phyloP scores from a whole-genome alignment of 2,329 filamentous ascomycete species.

The Chrysoporthe deuterocubensis region DNA sequence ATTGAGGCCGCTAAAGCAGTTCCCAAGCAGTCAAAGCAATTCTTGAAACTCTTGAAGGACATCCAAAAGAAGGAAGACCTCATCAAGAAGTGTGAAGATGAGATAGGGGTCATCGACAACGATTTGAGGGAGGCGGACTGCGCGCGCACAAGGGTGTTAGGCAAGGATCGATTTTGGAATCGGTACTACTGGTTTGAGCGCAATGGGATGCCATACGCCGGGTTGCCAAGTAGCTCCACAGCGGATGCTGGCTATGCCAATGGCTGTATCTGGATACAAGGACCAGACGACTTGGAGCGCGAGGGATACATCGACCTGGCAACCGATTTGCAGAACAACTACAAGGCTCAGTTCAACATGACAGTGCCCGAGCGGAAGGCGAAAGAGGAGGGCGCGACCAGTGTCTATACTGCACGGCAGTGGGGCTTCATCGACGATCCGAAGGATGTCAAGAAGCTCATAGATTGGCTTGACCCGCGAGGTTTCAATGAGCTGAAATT shows the following conservation, averaged over 20 bases:
- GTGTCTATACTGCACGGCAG: constrained; percentile 74
- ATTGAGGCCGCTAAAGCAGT: constrained; percentile 67
- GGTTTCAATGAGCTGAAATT: constrained; percentile 86
- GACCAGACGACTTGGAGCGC: constrained; percentile 85
- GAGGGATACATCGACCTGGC: constrained; percentile 83
- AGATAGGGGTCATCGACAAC: constrained; percentile 85
- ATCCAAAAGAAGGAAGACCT: constrained; percentile 85
- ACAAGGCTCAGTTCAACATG: constrained; percentile 76
- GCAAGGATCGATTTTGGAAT: constrained; percentile 97
- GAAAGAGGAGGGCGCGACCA: constrained; percentile 81
- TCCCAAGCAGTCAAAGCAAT: constrained; percentile 83
- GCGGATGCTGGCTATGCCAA: constrained; percentile 88
- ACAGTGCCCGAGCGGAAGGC: constrained; percentile 85
- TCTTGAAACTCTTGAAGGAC: constrained; percentile 83
- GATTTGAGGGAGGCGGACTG: constrained; percentile 94
- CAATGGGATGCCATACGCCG: constrained; percentile 95
- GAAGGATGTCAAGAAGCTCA: constrained; percentile 74
- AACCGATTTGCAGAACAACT: constrained; percentile 72
- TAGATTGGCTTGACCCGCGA: constrained; percentile 86
- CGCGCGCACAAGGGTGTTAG: constrained; percentile 84
- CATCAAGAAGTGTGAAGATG: constrained; percentile 80
- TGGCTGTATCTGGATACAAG: constrained; percentile 94
- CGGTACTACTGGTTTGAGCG: constrained; percentile 99
- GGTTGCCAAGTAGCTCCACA: constrained; percentile 86
- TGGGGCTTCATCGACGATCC: constrained; percentile 93